Conservation (phyloP, 2,329 filamentous ascomycete genomes). For the Parastagonospora nodorum region DNA sequence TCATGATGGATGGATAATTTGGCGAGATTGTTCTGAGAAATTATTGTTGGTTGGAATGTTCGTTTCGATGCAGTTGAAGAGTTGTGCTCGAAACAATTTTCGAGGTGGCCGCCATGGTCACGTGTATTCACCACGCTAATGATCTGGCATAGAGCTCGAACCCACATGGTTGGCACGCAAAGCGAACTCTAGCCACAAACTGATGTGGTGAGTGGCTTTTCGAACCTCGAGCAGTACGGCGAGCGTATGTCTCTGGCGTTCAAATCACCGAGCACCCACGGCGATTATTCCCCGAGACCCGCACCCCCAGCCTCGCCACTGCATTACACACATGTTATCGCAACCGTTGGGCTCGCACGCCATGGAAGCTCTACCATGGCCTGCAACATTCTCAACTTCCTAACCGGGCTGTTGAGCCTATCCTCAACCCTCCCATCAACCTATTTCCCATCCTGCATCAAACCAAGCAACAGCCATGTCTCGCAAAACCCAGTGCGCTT, state of each 20-base stretch:
- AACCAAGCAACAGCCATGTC: background rate
- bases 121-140: too few species aligned
- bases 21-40: too few species aligned
- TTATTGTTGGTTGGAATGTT: too few species aligned
- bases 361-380: background rate
- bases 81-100: too few species aligned
- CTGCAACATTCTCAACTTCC: background rate
- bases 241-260: background rate
- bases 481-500: background rate
- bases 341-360: too few species aligned
- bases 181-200: background rate
- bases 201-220: background rate
- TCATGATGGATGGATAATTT: too few species aligned
- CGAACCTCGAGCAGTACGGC: background rate
- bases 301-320: background rate
- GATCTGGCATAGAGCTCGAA: too few species aligned
- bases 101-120: too few species aligned
- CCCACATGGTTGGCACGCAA: too few species aligned
- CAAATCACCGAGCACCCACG: background rate
- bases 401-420: background rate
- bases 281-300: background rate
- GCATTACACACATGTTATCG: too few species aligned
- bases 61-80: too few species aligned
- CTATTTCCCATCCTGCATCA: background rate
- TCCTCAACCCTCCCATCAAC: background rate